These are phyloP conservation scores for Teratosphaeria nubilosa DNA, from an alignment of 2,329 filamentous ascomycete genomes.

Conservation along the genomic window DNA sequence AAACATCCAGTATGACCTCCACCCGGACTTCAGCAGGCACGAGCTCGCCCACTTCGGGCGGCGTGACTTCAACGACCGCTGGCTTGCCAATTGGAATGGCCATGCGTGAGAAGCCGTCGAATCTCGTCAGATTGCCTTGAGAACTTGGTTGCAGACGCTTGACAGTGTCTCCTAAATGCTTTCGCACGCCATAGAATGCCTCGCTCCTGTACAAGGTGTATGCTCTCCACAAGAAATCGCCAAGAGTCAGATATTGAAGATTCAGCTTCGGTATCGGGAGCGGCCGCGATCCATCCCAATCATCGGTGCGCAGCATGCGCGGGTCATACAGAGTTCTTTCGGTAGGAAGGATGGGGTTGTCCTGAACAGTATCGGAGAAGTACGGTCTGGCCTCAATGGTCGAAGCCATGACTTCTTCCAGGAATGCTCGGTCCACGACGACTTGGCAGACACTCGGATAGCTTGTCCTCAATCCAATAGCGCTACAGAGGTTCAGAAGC, in stretches of 20 bases:
- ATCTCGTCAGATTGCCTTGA: conserved; percentile 55
- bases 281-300: conserved; percentile 76
- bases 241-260: conserved; percentile 86
- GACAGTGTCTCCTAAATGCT: conserved; percentile 75
- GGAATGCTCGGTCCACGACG: conserved; percentile 51
- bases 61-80: conserved; percentile 75
- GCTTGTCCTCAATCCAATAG: conserved; percentile 65
- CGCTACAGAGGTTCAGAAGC: conserved; percentile 54
- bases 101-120: conserved; percentile 85
- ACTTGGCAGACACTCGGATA: conserved; percentile 67
- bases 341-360: conserved; percentile 70
- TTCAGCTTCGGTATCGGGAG: conserved; percentile 91
- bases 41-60: conserved; percentile 70
- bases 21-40: conserved; percentile 77
- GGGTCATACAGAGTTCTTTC: conserved; percentile 72
- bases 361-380: conserved; percentile 66
- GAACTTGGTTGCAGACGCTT: conserved; percentile 65
- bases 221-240: conserved; percentile 94
- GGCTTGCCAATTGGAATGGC: conserved; percentile 77
- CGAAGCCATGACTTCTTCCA: conserved; percentile 62
- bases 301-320: conserved; percentile 68
- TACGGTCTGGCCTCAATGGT: conserved; percentile 67
- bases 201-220: conserved; percentile 83
- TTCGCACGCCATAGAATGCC: conserved; percentile 85
- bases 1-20: conserved; percentile 76